Base-by-base conservation (phyloP, 371 early-diverging fungal species). In the Mucor circinelloides region DNA sequence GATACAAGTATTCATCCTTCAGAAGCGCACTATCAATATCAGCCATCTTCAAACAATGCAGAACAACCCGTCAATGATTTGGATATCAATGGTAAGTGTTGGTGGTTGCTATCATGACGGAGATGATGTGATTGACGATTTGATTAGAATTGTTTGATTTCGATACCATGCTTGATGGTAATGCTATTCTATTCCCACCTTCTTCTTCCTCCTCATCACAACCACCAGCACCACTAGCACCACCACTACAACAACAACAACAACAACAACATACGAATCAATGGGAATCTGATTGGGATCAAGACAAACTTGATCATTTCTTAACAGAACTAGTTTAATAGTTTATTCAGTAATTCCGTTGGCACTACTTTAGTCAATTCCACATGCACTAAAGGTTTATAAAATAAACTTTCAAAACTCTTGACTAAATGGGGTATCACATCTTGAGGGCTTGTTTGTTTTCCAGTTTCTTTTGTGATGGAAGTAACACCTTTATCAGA, bases 401-500 rank as follows among this genome's bases (percentile, higher is more conserved):
- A 50, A 63, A 81, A 76, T 30, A 68, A 61, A 23, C 25, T 32
- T 46, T 74, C 72, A 61, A 81, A 81, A 28, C 77, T 78, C 28
- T 60, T 34, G 19, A 74, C 66, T 36, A 78, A 57, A 12, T 65
- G 48, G 0, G 77, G 76, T 15, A 76, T 52, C 21, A 74, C 75
- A 8, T 72, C 67, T 6, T 67, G 21, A 19, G 75, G 63, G 19
- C 69, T 58, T 6, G 61, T 32, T 6, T 56, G 46, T 2, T 54
- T 27, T 7, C 70, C 34, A 15, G 75, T 63, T 68, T 93, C 89
- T 8, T 71, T 58, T 6, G 87, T 67, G 7, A 97, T 70, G 13
- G 95, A 93, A 0, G 96, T 95, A 1, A 90, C 90, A 8, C 78
- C 75, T 72, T 93, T 94, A 42, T 90, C 95, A 3, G 77, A 72